These are phyloP conservation scores for Termitomyces sp. DNA, from an alignment of 768 basidiomycete genomes.

Conservation along the genomic window DNA sequence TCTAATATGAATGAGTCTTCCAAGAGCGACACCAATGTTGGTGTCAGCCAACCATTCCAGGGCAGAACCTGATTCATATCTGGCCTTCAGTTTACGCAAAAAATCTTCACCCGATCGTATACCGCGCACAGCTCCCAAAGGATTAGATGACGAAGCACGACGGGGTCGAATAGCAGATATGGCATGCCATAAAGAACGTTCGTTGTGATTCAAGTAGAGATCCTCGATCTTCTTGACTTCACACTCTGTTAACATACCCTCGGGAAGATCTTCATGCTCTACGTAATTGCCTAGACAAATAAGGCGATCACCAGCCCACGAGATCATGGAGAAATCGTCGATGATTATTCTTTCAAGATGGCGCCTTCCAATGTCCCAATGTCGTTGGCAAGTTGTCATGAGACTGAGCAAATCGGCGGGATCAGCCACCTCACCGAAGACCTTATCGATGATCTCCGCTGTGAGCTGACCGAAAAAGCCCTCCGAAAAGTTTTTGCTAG, in stretches of 20 bases:
- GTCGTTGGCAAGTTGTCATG: background rate
- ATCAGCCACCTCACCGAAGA: background rate
- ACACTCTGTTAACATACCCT: background rate
- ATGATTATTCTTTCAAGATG: background rate
- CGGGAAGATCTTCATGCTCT: background rate
- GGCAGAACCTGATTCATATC: background rate
- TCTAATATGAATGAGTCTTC: background rate
- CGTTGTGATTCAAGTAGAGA: too few species aligned
- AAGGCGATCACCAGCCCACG: constrained; percentile 18
- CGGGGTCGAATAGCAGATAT: background rate
- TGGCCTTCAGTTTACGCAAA: background rate
- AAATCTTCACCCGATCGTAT: background rate
- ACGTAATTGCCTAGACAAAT: constrained; percentile 16
- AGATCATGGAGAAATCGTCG: background rate
- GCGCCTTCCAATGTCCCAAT: background rate
- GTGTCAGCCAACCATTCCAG: background rate
- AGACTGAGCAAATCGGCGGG: background rate
- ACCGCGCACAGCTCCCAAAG: too few species aligned
- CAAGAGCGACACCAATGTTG: background rate
- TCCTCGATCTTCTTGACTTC: background rate
- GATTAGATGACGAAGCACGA: background rate
- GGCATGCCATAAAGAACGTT: background rate
- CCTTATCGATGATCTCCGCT: background rate
- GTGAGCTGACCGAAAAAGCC: background rate
- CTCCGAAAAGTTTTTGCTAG: background rate